phyloP scores from a whole-genome alignment of 768 basidiomycete genomes.

The Rhizopogon vesiculosus region DNA sequence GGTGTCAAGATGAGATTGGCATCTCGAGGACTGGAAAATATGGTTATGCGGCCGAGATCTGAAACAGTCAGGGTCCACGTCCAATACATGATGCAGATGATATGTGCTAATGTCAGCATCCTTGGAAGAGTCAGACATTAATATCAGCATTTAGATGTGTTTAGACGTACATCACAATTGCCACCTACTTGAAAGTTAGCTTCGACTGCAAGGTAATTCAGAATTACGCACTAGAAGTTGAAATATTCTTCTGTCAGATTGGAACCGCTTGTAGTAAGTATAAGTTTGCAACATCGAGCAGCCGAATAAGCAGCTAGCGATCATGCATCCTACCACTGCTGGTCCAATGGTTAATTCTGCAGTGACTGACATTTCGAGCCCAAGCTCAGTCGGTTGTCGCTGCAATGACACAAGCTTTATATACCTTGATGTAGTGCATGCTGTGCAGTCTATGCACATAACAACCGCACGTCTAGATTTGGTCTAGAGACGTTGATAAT shows the following conservation, averaged over 20 bases:
- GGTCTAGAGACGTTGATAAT: too few relatives aligned
- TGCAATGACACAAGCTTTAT: too few relatives aligned
- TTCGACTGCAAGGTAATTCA: not conserved
- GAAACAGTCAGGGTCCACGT: slow-evolving; percentile 1
- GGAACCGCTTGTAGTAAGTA: slow-evolving; percentile 1
- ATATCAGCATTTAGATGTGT: not conserved
- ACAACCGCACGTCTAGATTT: too few relatives aligned
- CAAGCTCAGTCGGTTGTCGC: not conserved
- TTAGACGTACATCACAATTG: not conserved
- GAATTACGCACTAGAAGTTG: not conserved
- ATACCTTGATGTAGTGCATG: too few relatives aligned
- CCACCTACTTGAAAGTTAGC: not conserved
- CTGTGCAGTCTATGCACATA: too few relatives aligned
- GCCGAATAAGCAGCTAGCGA: slow-evolving; percentile 3
- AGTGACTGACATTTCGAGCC: not conserved
- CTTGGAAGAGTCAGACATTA: not conserved
- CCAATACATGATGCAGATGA: slow-evolving; percentile 1
- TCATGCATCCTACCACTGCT: slow-evolving; percentile 3
- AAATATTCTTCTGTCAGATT: not conserved
- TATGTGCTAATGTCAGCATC: not conserved
- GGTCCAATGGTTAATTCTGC: slow-evolving; percentile 4
- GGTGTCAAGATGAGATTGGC: slow-evolving; percentile 4
- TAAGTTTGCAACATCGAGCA: slow-evolving; percentile 4
- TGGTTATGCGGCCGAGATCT: not conserved
- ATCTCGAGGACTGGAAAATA: slow-evolving; percentile 2